Evolutionary conservation across 257 asterid genomes (phyloP).

Genomic region (Nicotiana paniculata): DNA sequence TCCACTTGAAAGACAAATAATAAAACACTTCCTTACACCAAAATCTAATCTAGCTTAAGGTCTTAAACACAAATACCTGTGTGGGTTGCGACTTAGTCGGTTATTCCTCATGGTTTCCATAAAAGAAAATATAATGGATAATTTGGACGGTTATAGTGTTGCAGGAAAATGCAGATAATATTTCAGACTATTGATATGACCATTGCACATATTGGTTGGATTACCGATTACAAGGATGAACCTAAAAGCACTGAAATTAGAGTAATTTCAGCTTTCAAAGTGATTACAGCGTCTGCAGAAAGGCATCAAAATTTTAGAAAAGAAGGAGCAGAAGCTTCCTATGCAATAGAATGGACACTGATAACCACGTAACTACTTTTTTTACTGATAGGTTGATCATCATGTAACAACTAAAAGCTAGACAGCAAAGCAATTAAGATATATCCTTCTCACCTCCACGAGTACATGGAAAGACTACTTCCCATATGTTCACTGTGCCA

Average conservation of each 20-base stretch:
- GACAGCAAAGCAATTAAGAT: not conserved
- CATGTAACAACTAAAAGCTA: not conserved
- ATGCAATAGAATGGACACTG: not conserved
- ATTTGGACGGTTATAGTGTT: not conserved
- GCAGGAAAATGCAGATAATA: not conserved
- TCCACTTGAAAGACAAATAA: not conserved
- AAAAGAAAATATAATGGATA: not conserved
- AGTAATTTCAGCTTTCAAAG: not conserved
- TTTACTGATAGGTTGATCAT: not conserved
- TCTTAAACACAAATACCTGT: not conserved
- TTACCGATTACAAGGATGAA: not conserved
- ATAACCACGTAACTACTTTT: not conserved
- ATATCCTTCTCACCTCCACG: conserved; percentile 48
- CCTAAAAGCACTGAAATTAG: not conserved
- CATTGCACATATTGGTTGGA: not conserved
- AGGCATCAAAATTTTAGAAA: not conserved
- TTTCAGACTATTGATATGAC: not conserved
- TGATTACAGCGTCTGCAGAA: not conserved
- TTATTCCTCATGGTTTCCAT: not conserved
- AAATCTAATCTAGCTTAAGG: not conserved
- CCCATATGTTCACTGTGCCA: conserved; percentile 74
- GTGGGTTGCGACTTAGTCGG: not conserved
- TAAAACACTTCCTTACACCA: not conserved
- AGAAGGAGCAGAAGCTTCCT: not conserved
- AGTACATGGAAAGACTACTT: conserved; percentile 45